Percentiles rank a stretch among this genome's conserved stretches.
Conservation (phyloP, 2,329 filamentous ascomycete genomes). For the Fusarium burgessii region DNA sequence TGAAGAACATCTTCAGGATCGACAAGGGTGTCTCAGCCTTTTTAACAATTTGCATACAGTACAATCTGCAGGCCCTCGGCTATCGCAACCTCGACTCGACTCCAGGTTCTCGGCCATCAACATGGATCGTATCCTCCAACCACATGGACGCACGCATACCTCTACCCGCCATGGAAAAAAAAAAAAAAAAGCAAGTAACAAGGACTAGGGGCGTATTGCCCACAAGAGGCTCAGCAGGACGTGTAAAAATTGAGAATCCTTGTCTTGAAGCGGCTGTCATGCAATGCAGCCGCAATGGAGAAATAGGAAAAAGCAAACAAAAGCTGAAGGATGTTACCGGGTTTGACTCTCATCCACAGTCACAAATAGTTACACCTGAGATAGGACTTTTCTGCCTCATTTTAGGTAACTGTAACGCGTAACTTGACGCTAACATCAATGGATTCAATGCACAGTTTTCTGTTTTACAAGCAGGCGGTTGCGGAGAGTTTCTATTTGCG, state of each 20-base stretch:
- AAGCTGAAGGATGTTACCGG: conserved; percentile 18
- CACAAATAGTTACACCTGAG: not conserved
- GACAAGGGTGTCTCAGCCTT: conserved; percentile 42
- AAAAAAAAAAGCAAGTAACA: conserved; percentile 19
- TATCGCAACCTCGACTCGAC: conserved; percentile 42
- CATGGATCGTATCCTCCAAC: conserved; percentile 27
- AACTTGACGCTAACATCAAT: not conserved
- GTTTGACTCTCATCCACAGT: not conserved
- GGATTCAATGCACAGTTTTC: not conserved
- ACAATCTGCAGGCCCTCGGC: conserved; percentile 34
- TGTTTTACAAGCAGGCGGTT: conserved; percentile 1
- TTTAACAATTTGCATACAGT: not conserved
- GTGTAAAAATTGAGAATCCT: conserved; percentile 19
- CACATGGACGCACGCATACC: conserved; percentile 13
- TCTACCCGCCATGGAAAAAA: conserved; percentile 16
- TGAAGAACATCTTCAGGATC: conserved; percentile 39
- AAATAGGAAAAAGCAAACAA: conserved; percentile 21
- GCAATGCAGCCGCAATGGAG: conserved; percentile 37
- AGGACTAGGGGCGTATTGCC: not conserved
- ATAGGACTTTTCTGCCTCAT: not conserved
- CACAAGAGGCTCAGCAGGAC: not conserved
- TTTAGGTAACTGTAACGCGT: conserved; percentile 10
- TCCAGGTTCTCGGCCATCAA: conserved; percentile 32
- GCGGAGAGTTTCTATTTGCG: not conserved
- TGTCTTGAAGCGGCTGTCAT: conserved; percentile 27